Evolutionary conservation across 305 asterid genomes (phyloP).

Genomic region (Rubia balearica): DNA sequence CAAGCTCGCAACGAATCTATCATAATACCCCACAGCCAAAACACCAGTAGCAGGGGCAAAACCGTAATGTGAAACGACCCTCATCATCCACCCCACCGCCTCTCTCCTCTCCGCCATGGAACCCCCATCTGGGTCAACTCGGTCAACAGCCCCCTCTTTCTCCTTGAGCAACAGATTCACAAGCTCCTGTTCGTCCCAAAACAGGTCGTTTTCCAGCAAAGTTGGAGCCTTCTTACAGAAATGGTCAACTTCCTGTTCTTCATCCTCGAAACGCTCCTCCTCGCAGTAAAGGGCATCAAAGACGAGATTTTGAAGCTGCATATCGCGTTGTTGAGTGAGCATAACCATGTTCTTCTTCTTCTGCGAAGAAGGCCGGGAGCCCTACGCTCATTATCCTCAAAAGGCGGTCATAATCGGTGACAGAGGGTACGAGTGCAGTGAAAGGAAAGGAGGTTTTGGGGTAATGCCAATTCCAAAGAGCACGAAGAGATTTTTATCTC

Average conservation of each 20-base stretch:
- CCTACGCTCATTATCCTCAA: conserved; percentile 54
- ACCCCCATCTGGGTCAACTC: conserved; percentile 28
- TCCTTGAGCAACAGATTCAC: conserved; percentile 51
- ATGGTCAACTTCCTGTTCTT: conserved; percentile 23
- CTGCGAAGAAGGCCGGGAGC: conserved; percentile 51
- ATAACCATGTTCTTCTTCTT: conserved; percentile 41
- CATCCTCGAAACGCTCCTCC: conserved; percentile 61
- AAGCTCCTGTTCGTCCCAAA: conserved; percentile 86
- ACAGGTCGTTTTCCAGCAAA: conserved; percentile 55
- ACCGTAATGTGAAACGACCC: conserved; percentile 53
- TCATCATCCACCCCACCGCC: conserved; percentile 64
- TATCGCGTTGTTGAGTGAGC: conserved; percentile 33
- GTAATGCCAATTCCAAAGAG: conserved; percentile 18
- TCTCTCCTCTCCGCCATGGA: conserved; percentile 42
- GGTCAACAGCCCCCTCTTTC: conserved; percentile 27
- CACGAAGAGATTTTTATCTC: conserved; percentile 40
- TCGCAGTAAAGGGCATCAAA: conserved; percentile 62
- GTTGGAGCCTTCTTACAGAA: conserved; percentile 24
- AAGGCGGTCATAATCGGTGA: conserved; percentile 21
- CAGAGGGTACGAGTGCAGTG: conserved; percentile 29
- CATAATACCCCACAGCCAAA: conserved; percentile 59
- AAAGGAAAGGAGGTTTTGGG: conserved; percentile 13
- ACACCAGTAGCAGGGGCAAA: conserved; percentile 56
- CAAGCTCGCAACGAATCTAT: conserved; percentile 49
- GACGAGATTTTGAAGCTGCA: conserved; percentile 43